Evolutionary conservation across 345 rosid genomes (phyloP).

Genomic region (Noccaea caerulescens): DNA sequence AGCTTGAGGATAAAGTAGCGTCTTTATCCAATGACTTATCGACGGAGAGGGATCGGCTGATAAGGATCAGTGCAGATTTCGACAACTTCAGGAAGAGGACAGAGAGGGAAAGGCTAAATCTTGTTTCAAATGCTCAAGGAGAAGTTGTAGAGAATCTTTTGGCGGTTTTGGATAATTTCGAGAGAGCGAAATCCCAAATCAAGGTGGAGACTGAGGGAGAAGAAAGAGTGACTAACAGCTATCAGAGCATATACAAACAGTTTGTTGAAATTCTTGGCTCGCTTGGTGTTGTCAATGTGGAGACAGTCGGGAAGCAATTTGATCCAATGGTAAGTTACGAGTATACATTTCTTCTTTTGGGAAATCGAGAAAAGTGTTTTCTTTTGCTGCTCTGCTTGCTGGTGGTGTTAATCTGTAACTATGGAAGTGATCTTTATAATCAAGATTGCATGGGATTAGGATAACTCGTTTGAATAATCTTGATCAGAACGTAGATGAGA

Average conservation of each 20-base stretch:
- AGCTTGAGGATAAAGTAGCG: slow-evolving; percentile 60
- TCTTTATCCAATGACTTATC: slow-evolving; percentile 67
- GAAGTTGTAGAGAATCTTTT: slow-evolving; percentile 85
- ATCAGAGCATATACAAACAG: slow-evolving; percentile 94
- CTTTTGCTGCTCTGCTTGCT: slow-evolving; percentile 1
- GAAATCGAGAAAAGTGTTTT: neutral
- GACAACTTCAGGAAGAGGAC: slow-evolving; percentile 97
- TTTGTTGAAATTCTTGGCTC: slow-evolving; percentile 75
- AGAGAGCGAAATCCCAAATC: slow-evolving; percentile 89
- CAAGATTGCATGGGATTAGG: slow-evolving; percentile 4
- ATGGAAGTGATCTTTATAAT: neutral
- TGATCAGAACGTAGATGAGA: slow-evolving; percentile 12
- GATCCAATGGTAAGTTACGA: slow-evolving; percentile 88
- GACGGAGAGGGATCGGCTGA: slow-evolving; percentile 68
- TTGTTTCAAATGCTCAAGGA: slow-evolving; percentile 90
- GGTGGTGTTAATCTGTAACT: slow-evolving; percentile 3
- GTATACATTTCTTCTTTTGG: slow-evolving; percentile 15
- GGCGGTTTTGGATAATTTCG: slow-evolving; percentile 86
- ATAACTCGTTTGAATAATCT: neutral
- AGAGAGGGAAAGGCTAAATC: slow-evolving; percentile 78
- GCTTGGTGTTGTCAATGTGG: slow-evolving; percentile 82
- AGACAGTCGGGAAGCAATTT: slow-evolving; percentile 79
- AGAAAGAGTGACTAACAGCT: slow-evolving; percentile 84
- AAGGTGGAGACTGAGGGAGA: slow-evolving; percentile 89
- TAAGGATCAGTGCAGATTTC: slow-evolving; percentile 91